Evolutionary conservation across 73 alveolate species (phyloP), one percentile per base, ranked within the genome.

Genomic region (Urostyla sp.): DNA sequence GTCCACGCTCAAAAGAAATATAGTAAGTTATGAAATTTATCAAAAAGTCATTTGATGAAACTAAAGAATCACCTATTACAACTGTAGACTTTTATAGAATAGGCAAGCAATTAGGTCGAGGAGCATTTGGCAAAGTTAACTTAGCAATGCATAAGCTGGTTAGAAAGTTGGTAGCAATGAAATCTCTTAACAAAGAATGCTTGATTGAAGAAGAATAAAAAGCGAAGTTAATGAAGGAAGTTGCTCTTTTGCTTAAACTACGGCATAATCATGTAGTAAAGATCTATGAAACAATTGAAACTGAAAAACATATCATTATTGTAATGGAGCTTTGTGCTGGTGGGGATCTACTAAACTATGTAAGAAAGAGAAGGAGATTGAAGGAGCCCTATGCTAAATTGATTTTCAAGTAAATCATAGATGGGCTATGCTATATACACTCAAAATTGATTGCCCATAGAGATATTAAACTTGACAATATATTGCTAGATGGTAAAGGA

Each of bases 381-480:
- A 89, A 90, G 60, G 99, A 97, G 67, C 85, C 82, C 43, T 84
- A 84, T 58, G 94, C 97, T 20, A 96, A 89, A 84, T 67, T 58
- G 50, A 90, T 97, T 37, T 94, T 97, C 76, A 94, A 91, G 57
- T 90, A 97, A 80, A 84, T 96, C 30, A 67, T 96, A 24, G 91
- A 79, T 36, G 98, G 98, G 13, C 54, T 96, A n/a, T 79, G 87
- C 60, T 82, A 81, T 51, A 88, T 96, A 50, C 98, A 97, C 67
- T 67, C 89, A 27, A 88, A 93, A 66, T 90, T 85, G 45, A 87
- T 97, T 13, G 87, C 96, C n/a, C 99, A 97, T 86, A 49, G 99
- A 44, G 99, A 97, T 79, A 95, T 97, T 38, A 97, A 97, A 85
- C 89, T 97, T 23, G 99, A 97, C 60, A 97, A 97, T 80, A 94